phyloP scores from a whole-genome alignment of 352 stramenopile genomes.

The Plasmopara muralis region DNA sequence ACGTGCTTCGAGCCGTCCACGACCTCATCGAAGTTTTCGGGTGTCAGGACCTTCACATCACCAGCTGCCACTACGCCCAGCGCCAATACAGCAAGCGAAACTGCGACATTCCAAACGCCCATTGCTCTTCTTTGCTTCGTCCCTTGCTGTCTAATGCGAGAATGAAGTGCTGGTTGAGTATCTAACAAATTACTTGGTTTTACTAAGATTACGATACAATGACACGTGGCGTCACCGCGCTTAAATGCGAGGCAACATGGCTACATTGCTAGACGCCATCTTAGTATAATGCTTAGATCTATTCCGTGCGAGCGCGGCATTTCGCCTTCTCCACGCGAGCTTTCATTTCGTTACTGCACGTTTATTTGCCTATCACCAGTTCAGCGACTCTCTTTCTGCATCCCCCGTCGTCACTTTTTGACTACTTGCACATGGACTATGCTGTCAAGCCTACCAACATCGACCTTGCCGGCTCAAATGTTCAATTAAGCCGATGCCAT shows the following conservation, averaged over 20 bases:
- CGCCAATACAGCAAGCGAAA: conserved; percentile 36
- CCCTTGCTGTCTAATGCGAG: conserved; percentile 17
- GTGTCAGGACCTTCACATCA: conserved; percentile 74
- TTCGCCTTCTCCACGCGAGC: conserved; percentile 9
- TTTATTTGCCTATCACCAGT: conserved; percentile 23
- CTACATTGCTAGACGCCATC: conserved; percentile 11
- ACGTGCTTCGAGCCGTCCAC: conserved; percentile 82
- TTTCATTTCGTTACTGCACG: conserved; percentile 10
- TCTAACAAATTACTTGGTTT: too few relatives aligned
- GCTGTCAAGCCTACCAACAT: background rate
- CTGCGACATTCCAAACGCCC: conserved; percentile 58
- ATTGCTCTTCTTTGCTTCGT: conserved; percentile 11
- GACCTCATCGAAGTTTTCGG: conserved; percentile 75
- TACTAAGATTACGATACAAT: conserved; percentile 3
- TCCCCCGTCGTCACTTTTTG: conserved; percentile 8
- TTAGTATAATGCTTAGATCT: conserved; percentile 23
- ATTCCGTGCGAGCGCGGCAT: conserved; percentile 13
- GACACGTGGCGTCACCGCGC: conserved; percentile 20
- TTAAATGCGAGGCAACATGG: conserved; percentile 17
- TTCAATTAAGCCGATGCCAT: conserved; percentile 68
- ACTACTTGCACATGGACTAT: conserved; percentile 1
- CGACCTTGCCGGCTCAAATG: background rate
- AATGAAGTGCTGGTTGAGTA: conserved; percentile 8
- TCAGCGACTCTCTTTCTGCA: conserved; percentile 3
- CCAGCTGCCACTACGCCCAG: conserved; percentile 49